phyloP scores from a whole-genome alignment of 768 basidiomycete genomes.

The Psilocybe tampanensis region DNA sequence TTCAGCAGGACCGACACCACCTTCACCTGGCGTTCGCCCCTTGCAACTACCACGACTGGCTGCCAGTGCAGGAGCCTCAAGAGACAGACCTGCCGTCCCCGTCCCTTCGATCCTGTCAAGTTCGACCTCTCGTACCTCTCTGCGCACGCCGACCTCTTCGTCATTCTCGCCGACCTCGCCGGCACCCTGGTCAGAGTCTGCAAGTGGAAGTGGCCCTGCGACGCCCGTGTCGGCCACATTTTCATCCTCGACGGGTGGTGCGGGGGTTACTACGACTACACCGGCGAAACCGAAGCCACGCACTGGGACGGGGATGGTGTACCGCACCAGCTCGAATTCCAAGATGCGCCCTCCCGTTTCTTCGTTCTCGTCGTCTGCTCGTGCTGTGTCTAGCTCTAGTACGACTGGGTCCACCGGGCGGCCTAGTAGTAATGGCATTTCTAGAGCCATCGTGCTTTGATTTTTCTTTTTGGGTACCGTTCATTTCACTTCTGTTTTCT shows the following conservation, averaged over 20 bases:
- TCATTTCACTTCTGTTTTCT: not conserved
- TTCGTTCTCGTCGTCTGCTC: slow-evolving; percentile 12
- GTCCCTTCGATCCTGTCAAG: slow-evolving; percentile 21
- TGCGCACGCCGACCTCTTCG: slow-evolving; percentile 19
- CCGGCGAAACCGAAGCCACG: slow-evolving; percentile 51
- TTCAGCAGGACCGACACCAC: slow-evolving; percentile 9
- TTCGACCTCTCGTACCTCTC: slow-evolving; percentile 13
- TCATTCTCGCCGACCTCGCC: no score
- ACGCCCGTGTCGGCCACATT: no score
- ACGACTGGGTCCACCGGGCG: not conserved
- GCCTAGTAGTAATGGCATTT: not conserved
- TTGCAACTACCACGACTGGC: slow-evolving; percentile 33
- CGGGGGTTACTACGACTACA: no score
- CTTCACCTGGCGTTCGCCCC: slow-evolving; percentile 27
- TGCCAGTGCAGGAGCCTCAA: slow-evolving; percentile 16
- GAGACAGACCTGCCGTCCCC: slow-evolving; percentile 37
- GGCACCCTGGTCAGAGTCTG: no score
- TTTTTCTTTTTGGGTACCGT: not conserved
- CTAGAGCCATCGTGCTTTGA: slow-evolving; percentile 7
- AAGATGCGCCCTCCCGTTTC: slow-evolving; percentile 23
- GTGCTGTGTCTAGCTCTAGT: not conserved
- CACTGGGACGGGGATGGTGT: slow-evolving; percentile 73
- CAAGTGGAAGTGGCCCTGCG: no score
- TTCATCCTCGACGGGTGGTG: not conserved
- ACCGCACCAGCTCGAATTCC: slow-evolving; percentile 42